phyloP scores from a whole-genome alignment of 2,329 filamentous ascomycete genomes.

The Penicillium sp. region DNA sequence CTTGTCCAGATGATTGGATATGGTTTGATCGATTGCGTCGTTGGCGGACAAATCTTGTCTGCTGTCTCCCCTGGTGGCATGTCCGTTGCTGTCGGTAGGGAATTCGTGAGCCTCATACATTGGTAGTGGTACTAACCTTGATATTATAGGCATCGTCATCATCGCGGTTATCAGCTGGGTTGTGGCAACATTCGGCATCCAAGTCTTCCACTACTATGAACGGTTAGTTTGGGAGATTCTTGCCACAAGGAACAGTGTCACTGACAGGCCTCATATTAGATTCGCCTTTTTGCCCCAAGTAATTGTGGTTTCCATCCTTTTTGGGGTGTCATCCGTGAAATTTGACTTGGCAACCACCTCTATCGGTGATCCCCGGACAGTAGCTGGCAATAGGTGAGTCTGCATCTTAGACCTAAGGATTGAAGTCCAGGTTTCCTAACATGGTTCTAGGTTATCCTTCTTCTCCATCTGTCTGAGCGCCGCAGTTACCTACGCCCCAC shows the following conservation, averaged over 20 bases:
- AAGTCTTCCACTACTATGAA: constrained; percentile 67
- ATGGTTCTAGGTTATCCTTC: constrained; percentile 57
- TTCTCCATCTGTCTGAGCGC: constrained; percentile 67
- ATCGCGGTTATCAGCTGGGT: constrained; percentile 61
- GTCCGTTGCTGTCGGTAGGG: constrained; percentile 59
- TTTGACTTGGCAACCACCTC: constrained; percentile 57
- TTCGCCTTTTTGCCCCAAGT: constrained; percentile 65
- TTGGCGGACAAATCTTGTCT: constrained; percentile 67
- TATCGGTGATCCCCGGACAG: constrained; percentile 50
- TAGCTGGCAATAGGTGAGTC: constrained; percentile 48
- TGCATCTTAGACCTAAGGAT: background rate
- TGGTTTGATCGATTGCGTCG: constrained; percentile 61
- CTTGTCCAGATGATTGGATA: constrained; percentile 63
- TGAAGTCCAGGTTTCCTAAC: background rate
- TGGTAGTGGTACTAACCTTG: constrained; percentile 2
- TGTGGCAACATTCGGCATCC: constrained; percentile 66
- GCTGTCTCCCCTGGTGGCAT: constrained; percentile 60
- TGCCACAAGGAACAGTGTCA: background rate
- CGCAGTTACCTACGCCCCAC: constrained; percentile 62
- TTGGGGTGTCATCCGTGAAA: constrained; percentile 58
- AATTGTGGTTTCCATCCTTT: constrained; percentile 59
- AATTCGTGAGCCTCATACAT: background rate
- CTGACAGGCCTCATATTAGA: constrained; percentile 26
- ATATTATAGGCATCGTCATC: constrained; percentile 54
- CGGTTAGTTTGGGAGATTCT: constrained; percentile 40